These are phyloP conservation scores for Penicillium coprophilum DNA, from an alignment of 495 filamentous ascomycete genomes.

Conservation along the genomic window DNA sequence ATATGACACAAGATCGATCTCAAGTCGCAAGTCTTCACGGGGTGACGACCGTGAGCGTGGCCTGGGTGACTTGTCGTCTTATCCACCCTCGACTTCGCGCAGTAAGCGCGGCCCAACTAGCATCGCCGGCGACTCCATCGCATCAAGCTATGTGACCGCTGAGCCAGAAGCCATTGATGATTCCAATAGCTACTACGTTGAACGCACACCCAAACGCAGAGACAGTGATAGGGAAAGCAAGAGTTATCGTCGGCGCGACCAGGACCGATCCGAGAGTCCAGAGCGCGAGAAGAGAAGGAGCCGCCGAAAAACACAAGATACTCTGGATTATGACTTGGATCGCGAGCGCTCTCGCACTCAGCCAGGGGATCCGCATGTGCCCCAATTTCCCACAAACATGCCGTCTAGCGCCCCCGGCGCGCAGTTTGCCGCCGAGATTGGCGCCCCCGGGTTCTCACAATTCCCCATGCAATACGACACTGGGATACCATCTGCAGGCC, in stretches of 20 bases:
- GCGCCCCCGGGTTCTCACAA: constrained; percentile 44
- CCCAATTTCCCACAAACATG: constrained; percentile 26
- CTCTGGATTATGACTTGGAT: constrained; percentile 26
- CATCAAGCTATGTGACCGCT: constrained; percentile 56
- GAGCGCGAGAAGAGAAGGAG: constrained; percentile 36
- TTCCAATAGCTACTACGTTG: constrained; percentile 30
- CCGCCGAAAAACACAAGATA: constrained; percentile 27
- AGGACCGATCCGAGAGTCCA: constrained; percentile 33
- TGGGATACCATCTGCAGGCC: constrained; percentile 18
- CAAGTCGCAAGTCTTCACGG: constrained; percentile 51
- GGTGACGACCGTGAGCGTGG: constrained; percentile 56
- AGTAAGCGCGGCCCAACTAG: constrained; percentile 40
- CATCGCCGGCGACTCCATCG: constrained; percentile 47
- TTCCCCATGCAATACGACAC: constrained; percentile 45
- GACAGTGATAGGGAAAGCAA: constrained; percentile 38
- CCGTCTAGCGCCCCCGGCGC: constrained; percentile 28
- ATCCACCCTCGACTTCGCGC: constrained; percentile 39
- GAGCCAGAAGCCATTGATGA: constrained; percentile 37
- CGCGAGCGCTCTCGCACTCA: constrained; percentile 35
- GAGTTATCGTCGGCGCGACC: constrained; percentile 32
- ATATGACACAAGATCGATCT: constrained; percentile 28
- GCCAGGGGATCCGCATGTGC: constrained; percentile 36
- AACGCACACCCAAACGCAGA: constrained; percentile 35
- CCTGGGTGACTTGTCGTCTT: constrained; percentile 40
- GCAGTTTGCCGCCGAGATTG: constrained; percentile 37